Evolutionary conservation across 225 moss, liverwort and hornwort genomes (phyloP).

Genomic region (Thuidium tamariscinum): DNA sequence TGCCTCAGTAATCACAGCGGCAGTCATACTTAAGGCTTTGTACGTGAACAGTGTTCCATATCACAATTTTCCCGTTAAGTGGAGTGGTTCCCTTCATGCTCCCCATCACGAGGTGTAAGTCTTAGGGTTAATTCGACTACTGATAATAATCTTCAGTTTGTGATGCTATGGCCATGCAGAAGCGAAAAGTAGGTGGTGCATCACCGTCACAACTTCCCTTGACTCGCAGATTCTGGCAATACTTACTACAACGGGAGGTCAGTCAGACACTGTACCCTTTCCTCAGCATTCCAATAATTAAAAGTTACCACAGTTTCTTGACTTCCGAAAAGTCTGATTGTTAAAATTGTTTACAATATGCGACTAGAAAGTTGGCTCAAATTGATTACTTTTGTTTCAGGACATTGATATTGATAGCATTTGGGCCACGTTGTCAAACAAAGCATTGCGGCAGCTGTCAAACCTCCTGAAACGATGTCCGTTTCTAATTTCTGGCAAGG

Average conservation of each 20-base stretch:
- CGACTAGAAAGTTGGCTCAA: background rate
- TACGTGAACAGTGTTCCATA: background rate
- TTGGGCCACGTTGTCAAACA: constrained; percentile 63
- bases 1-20: background rate
- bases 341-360: background rate
- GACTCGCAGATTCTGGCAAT: constrained; percentile 80
- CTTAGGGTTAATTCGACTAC: background rate
- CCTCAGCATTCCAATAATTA: background rate
- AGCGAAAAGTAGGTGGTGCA: constrained; percentile 64
- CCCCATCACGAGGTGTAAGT: background rate
- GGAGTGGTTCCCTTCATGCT: background rate
- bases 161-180: constrained; percentile 24
- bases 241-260: constrained; percentile 74
- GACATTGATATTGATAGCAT: constrained; percentile 48
- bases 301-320: background rate
- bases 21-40: background rate
- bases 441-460: constrained; percentile 51
- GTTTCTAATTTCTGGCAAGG: constrained; percentile 70
- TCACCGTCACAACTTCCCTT: constrained; percentile 47
- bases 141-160: background rate
- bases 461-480: constrained; percentile 59
- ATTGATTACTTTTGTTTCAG: constrained; percentile 11
- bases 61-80: background rate
- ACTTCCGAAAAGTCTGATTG: background rate
- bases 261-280: background rate